phyloP scores from a whole-genome alignment of 179 eudicot genomes.

The Amaranthus tricolor region DNA sequence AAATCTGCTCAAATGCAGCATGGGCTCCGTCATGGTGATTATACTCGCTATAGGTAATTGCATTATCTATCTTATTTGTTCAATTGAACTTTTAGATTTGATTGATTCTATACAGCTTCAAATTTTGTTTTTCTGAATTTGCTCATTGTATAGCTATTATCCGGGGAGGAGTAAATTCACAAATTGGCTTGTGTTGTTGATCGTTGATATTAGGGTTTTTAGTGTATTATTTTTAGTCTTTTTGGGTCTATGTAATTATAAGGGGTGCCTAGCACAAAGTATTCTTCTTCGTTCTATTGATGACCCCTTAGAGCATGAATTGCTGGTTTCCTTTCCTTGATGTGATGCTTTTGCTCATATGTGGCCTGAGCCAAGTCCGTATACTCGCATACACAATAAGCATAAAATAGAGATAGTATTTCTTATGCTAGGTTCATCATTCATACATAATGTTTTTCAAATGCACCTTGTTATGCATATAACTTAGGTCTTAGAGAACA shows the following conservation, averaged over 20 bases:
- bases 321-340: not conserved
- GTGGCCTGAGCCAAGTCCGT: not conserved
- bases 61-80: not conserved
- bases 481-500: not conserved
- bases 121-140: not conserved
- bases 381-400: not conserved
- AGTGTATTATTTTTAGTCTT: not conserved
- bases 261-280: too few species aligned
- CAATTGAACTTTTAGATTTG: too few species aligned
- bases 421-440: not conserved
- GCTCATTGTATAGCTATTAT: not conserved
- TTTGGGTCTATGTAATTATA: not conserved
- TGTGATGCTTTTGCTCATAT: not conserved
- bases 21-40: conserved; percentile 89
- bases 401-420: not conserved
- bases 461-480: not conserved
- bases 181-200: not conserved
- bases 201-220: not conserved
- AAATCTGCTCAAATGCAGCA: conserved; percentile 99
- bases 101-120: not conserved
- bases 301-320: too few species aligned
- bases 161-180: not conserved
- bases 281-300: too few species aligned
- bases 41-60: conserved; percentile 76
- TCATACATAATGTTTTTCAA: not conserved